Evolutionary conservation across 441 rosid genomes (phyloP), one percentile per base, ranked within the genome.

Genomic region (Francoa sonchifolia): DNA sequence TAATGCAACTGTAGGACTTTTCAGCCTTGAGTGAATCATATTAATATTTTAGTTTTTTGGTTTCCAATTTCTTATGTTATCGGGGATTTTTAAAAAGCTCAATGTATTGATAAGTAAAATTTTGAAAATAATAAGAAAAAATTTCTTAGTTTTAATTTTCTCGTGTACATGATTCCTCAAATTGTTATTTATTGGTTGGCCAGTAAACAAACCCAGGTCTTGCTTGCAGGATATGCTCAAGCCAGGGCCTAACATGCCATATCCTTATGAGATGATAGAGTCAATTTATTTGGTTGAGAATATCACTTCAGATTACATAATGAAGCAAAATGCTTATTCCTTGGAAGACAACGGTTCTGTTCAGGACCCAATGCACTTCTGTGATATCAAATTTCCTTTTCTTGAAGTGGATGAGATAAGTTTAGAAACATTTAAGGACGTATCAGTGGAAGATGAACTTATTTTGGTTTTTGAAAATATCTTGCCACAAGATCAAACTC

Each of bases 341-440:
- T 29, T 41, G 57, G 85, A 75, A 53, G 76, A 71, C 52, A 79
- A 74, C 43, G 54, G 66, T 57, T 56, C 54, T 28, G 57, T 42
- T 50, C 67, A 61, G 32, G 75, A 61, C 50, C 65, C 28, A 30
- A 39, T 34, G 31, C 62, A 58, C 55, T 68, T 53, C 57, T 58
- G 55, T 26, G 54, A 42, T 58, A 39, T 27, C 28, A 40, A 43
- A 17, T 79, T 79, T 62, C 89, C 88, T 16, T 52, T 75, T 54
- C 54, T 83, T 32, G 99, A 92, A 71, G 82, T 75, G 56, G 77
- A 81, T 49, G 88, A 87, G 47, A 48, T 43, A 49, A 48, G 65
- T 66, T 71, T 68, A 49, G 61, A 65, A 38, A 58, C 8, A 21
- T 51, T 67, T 49, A 47, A 59, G 13, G 50, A 67, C 65, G 44